Evolutionary conservation across 169 alveolate species (phyloP).

Genomic region (Plasmodium vinckei): DNA sequence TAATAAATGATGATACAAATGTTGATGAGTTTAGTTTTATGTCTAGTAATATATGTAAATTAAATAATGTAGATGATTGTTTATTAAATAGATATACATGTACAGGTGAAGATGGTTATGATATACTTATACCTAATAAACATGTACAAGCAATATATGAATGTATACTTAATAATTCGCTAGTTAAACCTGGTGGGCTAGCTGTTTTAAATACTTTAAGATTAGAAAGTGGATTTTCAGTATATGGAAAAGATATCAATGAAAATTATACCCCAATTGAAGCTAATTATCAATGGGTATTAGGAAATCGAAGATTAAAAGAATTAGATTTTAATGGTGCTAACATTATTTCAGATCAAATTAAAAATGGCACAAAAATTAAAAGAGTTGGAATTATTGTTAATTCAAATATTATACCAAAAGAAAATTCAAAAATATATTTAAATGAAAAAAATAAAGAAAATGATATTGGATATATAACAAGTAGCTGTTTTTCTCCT

Average conservation of each 20-base stretch:
- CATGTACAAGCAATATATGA: conserved; percentile 39
- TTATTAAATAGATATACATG: conserved; percentile 71
- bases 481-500: conserved; percentile 73
- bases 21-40: conserved; percentile 67
- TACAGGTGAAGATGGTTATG: conserved; percentile 78
- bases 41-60: conserved; percentile 49
- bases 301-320: conserved; percentile 70
- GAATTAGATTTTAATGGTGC: conserved; percentile 76
- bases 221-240: conserved; percentile 77
- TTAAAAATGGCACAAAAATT: conserved; percentile 65
- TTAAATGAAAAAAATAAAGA: conserved; percentile 23
- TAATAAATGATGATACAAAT: conserved; percentile 22
- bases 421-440: conserved; percentile 70
- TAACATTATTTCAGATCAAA: conserved; percentile 56
- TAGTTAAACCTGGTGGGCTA: conserved; percentile 77
- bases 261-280: conserved; percentile 72
- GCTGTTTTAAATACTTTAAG: conserved; percentile 69
- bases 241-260: conserved; percentile 76
- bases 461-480: conserved; percentile 56
- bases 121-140: conserved; percentile 62
- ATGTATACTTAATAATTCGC: conserved; percentile 35
- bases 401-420: conserved; percentile 58
- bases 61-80: conserved; percentile 39
- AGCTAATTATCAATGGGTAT: conserved; percentile 72
- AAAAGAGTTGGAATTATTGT: conserved; percentile 63